Percentiles rank a stretch among this genome's conserved stretches.
Evolutionary conservation across 306 rosid genomes (phyloP).

Genomic region (Prunus mongolica): DNA sequence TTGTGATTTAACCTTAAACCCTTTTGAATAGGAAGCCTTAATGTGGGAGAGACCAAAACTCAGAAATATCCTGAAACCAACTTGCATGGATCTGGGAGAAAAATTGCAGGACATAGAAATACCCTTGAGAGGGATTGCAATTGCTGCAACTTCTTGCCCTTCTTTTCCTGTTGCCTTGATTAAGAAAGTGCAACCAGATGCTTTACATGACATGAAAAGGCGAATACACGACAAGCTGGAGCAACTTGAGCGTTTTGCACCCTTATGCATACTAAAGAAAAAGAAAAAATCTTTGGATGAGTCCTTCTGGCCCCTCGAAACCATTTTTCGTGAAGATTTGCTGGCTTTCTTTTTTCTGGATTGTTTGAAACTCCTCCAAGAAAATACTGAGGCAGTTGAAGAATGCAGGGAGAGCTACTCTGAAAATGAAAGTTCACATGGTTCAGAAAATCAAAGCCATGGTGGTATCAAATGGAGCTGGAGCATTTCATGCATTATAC

Average conservation of each 20-base stretch:
- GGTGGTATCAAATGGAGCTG: constrained; percentile 13
- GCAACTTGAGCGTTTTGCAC: constrained; percentile 31
- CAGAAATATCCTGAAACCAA: constrained; percentile 15
- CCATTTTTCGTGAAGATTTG: constrained; percentile 34
- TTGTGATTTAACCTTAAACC: neutral
- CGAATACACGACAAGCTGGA: constrained; percentile 34
- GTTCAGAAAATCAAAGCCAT: neutral
- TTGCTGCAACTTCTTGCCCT: constrained; percentile 45
- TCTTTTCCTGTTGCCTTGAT: constrained; percentile 35
- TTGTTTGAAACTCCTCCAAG: constrained; percentile 47
- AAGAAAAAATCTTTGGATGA: constrained; percentile 12
- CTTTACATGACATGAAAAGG: constrained; percentile 28
- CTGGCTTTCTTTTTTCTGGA: constrained; percentile 54
- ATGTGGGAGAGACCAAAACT: constrained; percentile 59
- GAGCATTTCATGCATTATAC: constrained; percentile 24
- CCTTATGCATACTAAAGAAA: constrained; percentile 32
- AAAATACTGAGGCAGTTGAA: constrained; percentile 17
- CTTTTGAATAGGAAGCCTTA: constrained; percentile 50
- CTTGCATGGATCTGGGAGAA: constrained; percentile 28
- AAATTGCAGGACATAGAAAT: constrained; percentile 44
- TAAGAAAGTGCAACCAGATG: constrained; percentile 39
- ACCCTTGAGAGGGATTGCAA: constrained; percentile 60
- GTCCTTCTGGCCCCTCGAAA: constrained; percentile 15
- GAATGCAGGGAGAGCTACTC: constrained; percentile 16
- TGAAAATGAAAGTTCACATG: neutral